These are phyloP conservation scores for Plasmodium gallinaceum DNA, from an alignment of 169 alveolate genomes.

Conservation along the genomic window DNA sequence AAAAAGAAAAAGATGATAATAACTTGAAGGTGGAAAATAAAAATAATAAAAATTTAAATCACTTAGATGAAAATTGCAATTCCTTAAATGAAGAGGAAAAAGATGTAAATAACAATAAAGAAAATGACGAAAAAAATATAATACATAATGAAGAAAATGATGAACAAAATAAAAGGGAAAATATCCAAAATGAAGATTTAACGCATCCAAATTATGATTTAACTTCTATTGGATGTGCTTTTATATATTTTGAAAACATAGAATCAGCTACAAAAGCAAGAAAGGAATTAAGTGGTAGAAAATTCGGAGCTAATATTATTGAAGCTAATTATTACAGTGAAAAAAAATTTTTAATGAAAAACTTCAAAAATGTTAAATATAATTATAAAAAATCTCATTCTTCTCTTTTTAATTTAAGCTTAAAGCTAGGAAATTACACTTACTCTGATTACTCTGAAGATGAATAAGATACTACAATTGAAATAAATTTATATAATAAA, in stretches of 20 bases:
- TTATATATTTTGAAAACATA: slow-evolving; percentile 78
- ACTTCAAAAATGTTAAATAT: slow-evolving; percentile 78
- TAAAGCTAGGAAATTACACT: slow-evolving; percentile 40
- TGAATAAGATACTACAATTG: background rate
- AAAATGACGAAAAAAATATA: background rate
- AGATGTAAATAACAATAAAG: background rate
- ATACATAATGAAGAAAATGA: background rate
- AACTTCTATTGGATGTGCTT: slow-evolving; percentile 82
- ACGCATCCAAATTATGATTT: slow-evolving; percentile 46
- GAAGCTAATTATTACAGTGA: slow-evolving; percentile 85
- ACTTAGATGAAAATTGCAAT: background rate
- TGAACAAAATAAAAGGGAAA: slow-evolving; percentile 6
- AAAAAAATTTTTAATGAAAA: slow-evolving; percentile 60
- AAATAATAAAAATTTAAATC: background rate
- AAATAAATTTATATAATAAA: background rate
- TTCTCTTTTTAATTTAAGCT: slow-evolving; percentile 43
- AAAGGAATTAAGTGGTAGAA: slow-evolving; percentile 83
- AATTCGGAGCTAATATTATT: slow-evolving; percentile 81
- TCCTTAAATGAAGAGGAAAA: background rate
- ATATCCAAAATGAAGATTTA: slow-evolving; percentile 65
- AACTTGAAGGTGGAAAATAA: background rate
- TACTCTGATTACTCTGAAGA: slow-evolving; percentile 67
- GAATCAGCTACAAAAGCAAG: slow-evolving; percentile 84
- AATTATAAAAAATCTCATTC: slow-evolving; percentile 77
- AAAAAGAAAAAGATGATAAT: background rate